Base-by-base conservation (phyloP, 805 yeast species). In the Saturnispora sanitii region DNA sequence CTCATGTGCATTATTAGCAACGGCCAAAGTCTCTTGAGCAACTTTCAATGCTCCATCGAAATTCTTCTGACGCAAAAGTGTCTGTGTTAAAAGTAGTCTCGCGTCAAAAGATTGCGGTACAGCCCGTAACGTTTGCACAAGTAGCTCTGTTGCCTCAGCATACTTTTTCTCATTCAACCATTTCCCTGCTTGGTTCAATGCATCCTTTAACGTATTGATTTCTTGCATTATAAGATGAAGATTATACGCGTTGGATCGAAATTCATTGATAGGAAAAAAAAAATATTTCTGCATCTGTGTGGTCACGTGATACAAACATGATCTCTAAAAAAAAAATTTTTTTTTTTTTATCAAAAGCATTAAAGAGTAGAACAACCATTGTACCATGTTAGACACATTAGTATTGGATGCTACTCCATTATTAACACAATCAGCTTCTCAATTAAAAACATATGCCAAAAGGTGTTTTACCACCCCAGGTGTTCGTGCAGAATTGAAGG, bases 351-450 rank as follows among this genome's bases (percentile, higher is more conserved):
- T 11, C 21, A 9, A 22, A n/a, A 26, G 12, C 15, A 4, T 29
- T 29, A 17, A 11, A 7, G 7, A 16, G 33, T 16, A 15, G 27
- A 26, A 25, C n/a, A 12, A 25, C 8, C 3, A 6, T 37, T 30
- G 3, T 7, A 29, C 11, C 12, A 44, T 65, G 45, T 73, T 77
- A 23, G 66, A 71, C 46, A 66, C 78, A 2, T 66, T 94, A 42
- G 83, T 85, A 26, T 69, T 92, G 49, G 98, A 92, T 71, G 97
- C 98, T 3, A 92, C 95, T 38, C 98, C 98, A 5, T 65, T 92
- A 49, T 82, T 92, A 50, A 82, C 94, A 2, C 94, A 85, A 53
- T 70, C 92, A 4, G 84, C 83, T 11, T 70, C 87, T 3, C 73
- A 79, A 17, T 66, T 92, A 34, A 77, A 79, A 52, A 75, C 73